A percentile compares a stretch with the other conserved stretches of the same genome.
phyloP scores from a whole-genome alignment of 106 monocot genomes.

The Dioscorea alata region DNA sequence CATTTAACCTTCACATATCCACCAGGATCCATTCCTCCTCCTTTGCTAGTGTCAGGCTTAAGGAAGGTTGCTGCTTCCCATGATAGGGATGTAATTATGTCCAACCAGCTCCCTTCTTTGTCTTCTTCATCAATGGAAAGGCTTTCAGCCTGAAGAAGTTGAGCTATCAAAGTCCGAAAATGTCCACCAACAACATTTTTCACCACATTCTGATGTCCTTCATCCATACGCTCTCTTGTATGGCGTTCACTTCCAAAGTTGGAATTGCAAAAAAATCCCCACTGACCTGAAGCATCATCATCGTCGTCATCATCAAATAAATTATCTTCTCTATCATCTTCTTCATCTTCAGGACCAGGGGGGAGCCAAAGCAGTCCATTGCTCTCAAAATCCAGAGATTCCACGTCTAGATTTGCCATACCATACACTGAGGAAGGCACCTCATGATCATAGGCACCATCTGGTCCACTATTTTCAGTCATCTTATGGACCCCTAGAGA shows the following conservation, averaged over 20 bases:
- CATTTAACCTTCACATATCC: constrained; percentile 86
- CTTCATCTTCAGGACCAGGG: constrained; percentile 77
- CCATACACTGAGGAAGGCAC: constrained; percentile 53
- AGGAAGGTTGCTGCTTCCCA: constrained; percentile 90
- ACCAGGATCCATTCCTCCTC: constrained; percentile 89
- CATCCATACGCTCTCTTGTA: constrained; percentile 38
- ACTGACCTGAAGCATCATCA: constrained; percentile 55
- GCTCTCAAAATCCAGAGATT: constrained; percentile 76
- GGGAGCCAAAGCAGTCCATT: constrained; percentile 72
- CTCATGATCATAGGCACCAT: constrained; percentile 22
- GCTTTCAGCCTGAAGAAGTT: constrained; percentile 82
- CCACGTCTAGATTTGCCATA: constrained; percentile 34
- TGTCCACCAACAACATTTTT: constrained; percentile 81
- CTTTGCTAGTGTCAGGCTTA: constrained; percentile 82
- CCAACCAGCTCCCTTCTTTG: constrained; percentile 66
- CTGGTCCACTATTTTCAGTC: constrained; percentile 10
- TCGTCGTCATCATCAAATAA: constrained; percentile 58
- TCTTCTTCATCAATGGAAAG: constrained; percentile 41
- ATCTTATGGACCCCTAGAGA: constrained; percentile 8
- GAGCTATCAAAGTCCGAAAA: constrained; percentile 82
- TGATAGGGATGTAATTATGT: constrained; percentile 69
- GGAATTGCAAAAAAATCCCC: constrained; percentile 53
- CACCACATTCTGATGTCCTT: constrained; percentile 78
- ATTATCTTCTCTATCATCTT: constrained; percentile 48
- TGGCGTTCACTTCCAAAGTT: constrained; percentile 59